phyloP scores from a whole-genome alignment of 169 alveolate species.

The Eimeria zaria region DNA sequence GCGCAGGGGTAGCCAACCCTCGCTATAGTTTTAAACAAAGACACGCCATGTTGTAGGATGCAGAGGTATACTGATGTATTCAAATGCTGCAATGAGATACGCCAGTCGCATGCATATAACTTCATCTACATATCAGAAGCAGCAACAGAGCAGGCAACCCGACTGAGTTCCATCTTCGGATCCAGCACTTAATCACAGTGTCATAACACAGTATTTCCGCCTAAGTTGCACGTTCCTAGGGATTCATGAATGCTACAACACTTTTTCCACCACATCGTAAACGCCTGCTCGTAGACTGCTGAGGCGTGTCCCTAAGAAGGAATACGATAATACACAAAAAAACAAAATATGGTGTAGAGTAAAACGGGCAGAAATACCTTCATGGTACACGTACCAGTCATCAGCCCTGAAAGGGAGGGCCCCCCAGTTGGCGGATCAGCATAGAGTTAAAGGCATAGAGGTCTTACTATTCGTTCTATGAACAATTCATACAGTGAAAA shows the following conservation, averaged over 20 bases:
- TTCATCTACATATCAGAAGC: not conserved
- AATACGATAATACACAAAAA: not conserved
- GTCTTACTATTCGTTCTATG: no score
- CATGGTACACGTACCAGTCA: not conserved
- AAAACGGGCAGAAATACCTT: not conserved
- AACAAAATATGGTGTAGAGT: not conserved
- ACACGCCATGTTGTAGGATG: not conserved
- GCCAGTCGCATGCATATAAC: not conserved
- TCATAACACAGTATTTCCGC: not conserved
- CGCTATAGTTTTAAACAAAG: not conserved
- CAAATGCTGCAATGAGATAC: not conserved
- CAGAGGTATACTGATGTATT: not conserved
- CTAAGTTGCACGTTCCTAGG: no score
- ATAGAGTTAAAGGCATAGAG: not conserved
- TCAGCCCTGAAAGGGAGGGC: not conserved
- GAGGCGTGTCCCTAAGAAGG: not conserved
- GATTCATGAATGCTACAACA: no score
- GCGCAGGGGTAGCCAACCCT: not conserved
- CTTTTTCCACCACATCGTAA: no score
- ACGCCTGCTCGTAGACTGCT: not conserved
- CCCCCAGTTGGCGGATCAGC: not conserved
- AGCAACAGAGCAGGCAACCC: not conserved
- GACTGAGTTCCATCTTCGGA: not conserved
- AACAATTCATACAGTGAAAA: not conserved
- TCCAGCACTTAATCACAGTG: not conserved